Evolutionary conservation across 768 basidiomycete genomes (phyloP).

Genomic region (Psilocybe azurescens): DNA sequence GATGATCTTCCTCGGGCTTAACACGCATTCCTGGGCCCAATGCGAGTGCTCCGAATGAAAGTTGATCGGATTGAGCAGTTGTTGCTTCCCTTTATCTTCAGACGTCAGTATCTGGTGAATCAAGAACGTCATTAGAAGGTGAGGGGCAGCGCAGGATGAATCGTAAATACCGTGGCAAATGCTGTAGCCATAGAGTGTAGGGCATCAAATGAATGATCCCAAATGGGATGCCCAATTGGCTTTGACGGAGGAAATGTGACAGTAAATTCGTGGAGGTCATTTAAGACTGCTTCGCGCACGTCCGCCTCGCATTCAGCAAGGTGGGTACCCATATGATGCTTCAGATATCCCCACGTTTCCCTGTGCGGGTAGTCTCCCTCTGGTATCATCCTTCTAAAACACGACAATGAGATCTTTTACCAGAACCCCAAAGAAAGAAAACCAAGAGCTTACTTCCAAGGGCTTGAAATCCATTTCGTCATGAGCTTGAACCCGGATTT

Average conservation of each 20-base stretch:
- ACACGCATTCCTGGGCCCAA: slow-evolving; percentile 15
- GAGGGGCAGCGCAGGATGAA: background rate
- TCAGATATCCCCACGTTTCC: slow-evolving; percentile 21
- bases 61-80: slow-evolving; percentile 9
- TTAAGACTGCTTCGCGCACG: background rate
- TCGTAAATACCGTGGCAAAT: slow-evolving; percentile 11
- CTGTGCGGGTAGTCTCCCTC: background rate
- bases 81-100: background rate
- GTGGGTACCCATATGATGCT: slow-evolving; percentile 17
- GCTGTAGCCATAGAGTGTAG: slow-evolving; percentile 16
- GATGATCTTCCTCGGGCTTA: too few species aligned
- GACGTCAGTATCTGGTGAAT: background rate
- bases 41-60: slow-evolving; percentile 22
- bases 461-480: slow-evolving; percentile 7
- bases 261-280: slow-evolving; percentile 8
- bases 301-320: slow-evolving; percentile 4
- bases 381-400: background rate
- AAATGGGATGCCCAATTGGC: background rate
- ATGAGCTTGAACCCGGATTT: slow-evolving; percentile 12
- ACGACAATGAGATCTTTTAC: background rate
- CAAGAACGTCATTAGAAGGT: background rate
- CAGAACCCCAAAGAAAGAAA: background rate
- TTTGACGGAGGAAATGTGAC: slow-evolving; percentile 1
- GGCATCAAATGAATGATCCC: slow-evolving; percentile 15
- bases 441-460: slow-evolving; percentile 3